Percentiles rank a stretch among this genome's conserved stretches.
These are phyloP conservation scores for Beauveria medogensis DNA, from an alignment of 2,329 filamentous ascomycete genomes.

Conservation along the genomic window DNA sequence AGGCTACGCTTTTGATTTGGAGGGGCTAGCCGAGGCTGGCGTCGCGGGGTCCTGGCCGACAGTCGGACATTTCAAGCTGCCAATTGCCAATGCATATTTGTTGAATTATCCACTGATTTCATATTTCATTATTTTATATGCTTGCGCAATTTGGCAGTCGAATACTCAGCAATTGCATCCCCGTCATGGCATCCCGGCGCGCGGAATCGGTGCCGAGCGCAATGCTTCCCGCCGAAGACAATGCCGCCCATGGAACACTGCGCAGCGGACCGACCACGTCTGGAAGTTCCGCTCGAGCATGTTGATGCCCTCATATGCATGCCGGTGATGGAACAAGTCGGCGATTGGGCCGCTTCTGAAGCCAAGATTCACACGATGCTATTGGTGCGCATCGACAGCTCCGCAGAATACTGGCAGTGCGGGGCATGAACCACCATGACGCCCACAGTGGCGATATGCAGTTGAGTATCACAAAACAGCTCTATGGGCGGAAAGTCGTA, in stretches of 20 bases:
- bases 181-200: not conserved
- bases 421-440: not conserved
- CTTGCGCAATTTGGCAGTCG: too few species aligned
- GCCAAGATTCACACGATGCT: not conserved
- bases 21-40: not conserved
- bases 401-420: constrained; percentile 1
- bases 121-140: not conserved
- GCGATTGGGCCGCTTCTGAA: not conserved
- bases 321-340: not conserved
- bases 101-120: not conserved
- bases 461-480: not conserved
- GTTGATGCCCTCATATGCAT: not conserved
- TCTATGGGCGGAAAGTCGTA: too few species aligned
- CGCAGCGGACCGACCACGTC: not conserved
- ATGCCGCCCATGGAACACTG: not conserved
- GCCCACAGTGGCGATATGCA: constrained; percentile 1
- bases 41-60: not conserved
- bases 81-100: not conserved
- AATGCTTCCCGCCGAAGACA: not conserved
- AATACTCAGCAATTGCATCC: not conserved
- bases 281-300: not conserved
- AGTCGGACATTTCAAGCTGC: not conserved
- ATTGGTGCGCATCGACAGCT: constrained; percentile 11
- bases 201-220: not conserved
- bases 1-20: not conserved